Base-by-base conservation (phyloP, 2,329 filamentous ascomycete species). In the Elsinoe australis region DNA sequence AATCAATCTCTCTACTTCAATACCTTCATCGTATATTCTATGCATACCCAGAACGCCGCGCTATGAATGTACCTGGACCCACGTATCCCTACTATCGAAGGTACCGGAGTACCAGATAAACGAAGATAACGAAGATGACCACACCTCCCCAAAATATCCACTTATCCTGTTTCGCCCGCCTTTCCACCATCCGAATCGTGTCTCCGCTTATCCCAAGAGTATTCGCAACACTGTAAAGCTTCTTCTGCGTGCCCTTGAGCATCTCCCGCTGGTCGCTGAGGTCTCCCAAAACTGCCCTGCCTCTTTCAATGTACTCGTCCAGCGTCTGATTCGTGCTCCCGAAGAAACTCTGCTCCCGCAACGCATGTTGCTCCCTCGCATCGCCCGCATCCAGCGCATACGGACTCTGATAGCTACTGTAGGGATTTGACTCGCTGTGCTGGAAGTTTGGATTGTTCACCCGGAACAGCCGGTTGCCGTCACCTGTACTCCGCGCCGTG, bases 91-190 rank as follows among this genome's bases (percentile, higher is more conserved):
- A 22, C 74, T 67, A 90, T 63, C 86, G 73, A 67, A 98, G 65
- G 63, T 79, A 96, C 67, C 89, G 85, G 61, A 98, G 63, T 49
- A 94, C 88, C 54, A 92, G 69, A 80, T 87, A 96, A 66, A 90
- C 95, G 63, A 98, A 98, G 29, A 78, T 62, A 59, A 96, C 85
- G 66, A 98, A 98, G 28, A 92, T 67, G 4, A 94, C 67, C 2
- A 90, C 87, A 0, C 92, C 88, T 0, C 72, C 84, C 75, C 85
- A 85, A 65, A 98, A 98, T 28, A 98, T 94, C 88, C 89, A 96
- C 69, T 95, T 96, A 65, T 98, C 92, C 71, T 96, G 85, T 65
- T 81, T 85, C 44, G 92, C 88, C 53, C 92, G 75, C 57, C 92
- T 71, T 69, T 96, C 90, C 33, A 98, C 84, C 87, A 92, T 96